Evolutionary conservation across 495 filamentous ascomycete genomes (phyloP).

Genomic region (Aspergillus ostianus): DNA sequence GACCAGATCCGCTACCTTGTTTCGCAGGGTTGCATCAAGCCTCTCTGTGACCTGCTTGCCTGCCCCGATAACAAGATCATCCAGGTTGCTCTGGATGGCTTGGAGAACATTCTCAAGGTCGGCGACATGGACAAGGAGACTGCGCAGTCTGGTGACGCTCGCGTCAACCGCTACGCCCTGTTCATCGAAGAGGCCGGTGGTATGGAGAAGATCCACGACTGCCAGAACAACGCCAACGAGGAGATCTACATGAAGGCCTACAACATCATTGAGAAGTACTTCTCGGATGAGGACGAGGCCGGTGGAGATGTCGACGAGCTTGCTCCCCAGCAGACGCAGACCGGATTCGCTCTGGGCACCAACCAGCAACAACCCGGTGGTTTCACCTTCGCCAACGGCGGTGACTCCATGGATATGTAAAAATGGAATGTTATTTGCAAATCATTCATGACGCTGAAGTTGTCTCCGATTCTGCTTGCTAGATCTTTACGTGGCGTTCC

Average conservation of each 20-base stretch:
- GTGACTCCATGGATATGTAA: conserved; percentile 99
- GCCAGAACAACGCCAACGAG: conserved; percentile 99
- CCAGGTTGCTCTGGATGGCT: conserved; percentile 94
- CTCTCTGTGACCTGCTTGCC: conserved; percentile 90
- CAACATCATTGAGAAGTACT: conserved; percentile 99
- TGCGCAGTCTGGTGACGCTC: conserved; percentile 61
- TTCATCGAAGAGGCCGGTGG: conserved; percentile 98
- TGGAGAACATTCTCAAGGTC: conserved; percentile 99
- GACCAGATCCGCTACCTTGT: conserved; percentile 98
- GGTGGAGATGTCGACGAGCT: conserved; percentile 71
- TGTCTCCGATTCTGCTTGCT: conserved; percentile 14
- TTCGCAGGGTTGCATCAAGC: conserved; percentile 90
- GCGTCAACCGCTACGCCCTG: conserved; percentile 93
- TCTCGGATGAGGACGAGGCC: conserved; percentile 94
- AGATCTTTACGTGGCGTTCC: conserved; percentile 13
- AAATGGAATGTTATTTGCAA: conserved; percentile 22
- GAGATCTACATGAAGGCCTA: conserved; percentile 99
- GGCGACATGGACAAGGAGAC: conserved; percentile 97
- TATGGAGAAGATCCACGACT: conserved; percentile 99
- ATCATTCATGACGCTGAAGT: conserved; percentile 13
- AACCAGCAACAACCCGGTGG: conserved; percentile 70
- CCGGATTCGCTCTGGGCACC: conserved; percentile 82
- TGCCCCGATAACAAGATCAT: conserved; percentile 99
- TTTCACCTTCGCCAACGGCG: conserved; percentile 91
- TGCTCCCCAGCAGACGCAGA: conserved; percentile 65